These are phyloP conservation scores for Aspergillus cavernicola DNA, from an alignment of 495 filamentous ascomycete species.

Conservation along the genomic window DNA sequence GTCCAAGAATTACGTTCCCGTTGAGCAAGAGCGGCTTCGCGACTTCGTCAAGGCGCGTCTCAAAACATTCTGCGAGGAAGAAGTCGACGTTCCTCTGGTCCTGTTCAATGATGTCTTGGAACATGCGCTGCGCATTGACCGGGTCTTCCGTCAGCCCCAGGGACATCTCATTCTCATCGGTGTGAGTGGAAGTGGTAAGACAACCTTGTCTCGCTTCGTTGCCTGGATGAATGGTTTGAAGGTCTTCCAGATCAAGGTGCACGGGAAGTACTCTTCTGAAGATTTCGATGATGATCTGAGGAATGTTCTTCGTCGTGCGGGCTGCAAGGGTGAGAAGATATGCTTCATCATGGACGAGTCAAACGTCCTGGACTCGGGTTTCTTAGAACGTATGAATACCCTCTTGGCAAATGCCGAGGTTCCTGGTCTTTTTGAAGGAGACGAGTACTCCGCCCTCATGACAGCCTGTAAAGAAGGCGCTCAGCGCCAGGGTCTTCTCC, in stretches of 20 bases:
- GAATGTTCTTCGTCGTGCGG: constrained; percentile 86
- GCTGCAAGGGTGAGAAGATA: constrained; percentile 98
- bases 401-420: constrained; percentile 97
- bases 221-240: constrained; percentile 99
- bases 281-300: constrained; percentile 98
- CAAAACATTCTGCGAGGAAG: constrained; percentile 98
- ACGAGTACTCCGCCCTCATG: constrained; percentile 94
- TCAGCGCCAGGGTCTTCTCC: constrained; percentile 87
- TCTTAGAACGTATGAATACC: constrained; percentile 99
- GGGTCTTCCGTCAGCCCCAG: constrained; percentile 97
- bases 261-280: constrained; percentile 96
- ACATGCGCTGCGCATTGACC: constrained; percentile 95
- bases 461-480: constrained; percentile 97
- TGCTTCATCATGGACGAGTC: constrained; percentile 99
- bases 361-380: constrained; percentile 96
- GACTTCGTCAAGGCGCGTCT: constrained; percentile 97
- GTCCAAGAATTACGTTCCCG: constrained; percentile 97
- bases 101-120: constrained; percentile 98
- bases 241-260: constrained; percentile 99
- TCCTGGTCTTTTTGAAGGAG: constrained; percentile 94
- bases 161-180: constrained; percentile 98
- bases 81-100: constrained; percentile 95
- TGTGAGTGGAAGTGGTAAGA: constrained; percentile 97
- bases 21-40: constrained; percentile 87
- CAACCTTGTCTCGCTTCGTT: constrained; percentile 93